A percentile compares a stretch with the other conserved stretches of the same genome.
Evolutionary conservation across 2,329 filamentous ascomycete genomes (phyloP).

Genomic region (Arthrobotrys entomopaga): DNA sequence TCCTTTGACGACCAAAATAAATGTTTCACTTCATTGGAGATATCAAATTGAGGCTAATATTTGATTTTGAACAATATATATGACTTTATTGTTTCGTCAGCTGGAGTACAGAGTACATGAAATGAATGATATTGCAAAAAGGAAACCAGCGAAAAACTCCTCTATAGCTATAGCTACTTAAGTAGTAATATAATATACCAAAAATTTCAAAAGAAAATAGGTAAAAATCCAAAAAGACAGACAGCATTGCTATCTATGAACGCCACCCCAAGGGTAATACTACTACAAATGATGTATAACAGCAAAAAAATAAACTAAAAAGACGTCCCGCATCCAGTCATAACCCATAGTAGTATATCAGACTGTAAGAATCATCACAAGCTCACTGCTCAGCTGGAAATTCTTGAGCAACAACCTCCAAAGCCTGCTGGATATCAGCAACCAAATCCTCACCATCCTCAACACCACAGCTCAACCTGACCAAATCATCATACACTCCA

Average conservation of each 20-base stretch:
- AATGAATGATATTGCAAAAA: no score
- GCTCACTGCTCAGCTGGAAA: conserved; percentile 35
- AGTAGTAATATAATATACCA: conserved; percentile 1
- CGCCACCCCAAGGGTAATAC: conserved; percentile 1
- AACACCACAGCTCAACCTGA: conserved; percentile 91
- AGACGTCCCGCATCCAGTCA: conserved; percentile 26
- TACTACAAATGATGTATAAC: conserved; percentile 1
- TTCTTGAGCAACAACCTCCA: conserved; percentile 66
- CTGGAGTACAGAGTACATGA: conserved; percentile 2
- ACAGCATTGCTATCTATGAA: conserved; percentile 31
- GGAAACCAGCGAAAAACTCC: conserved; percentile 23
- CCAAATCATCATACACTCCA: conserved; percentile 93
- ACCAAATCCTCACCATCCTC: conserved; percentile 89
- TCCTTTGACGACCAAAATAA: no score
- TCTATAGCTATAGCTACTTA: conserved; percentile 19
- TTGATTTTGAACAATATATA: no score
- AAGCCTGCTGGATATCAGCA: conserved; percentile 81
- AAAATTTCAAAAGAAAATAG: conserved; percentile 4
- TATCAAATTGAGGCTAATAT: no score
- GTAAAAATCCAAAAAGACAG: background rate
- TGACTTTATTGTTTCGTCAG: no score
- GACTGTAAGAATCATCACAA: conserved; percentile 22
- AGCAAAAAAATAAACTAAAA: background rate
- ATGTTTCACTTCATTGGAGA: no score
- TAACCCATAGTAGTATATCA: conserved; percentile 12